Conservation (phyloP, 306 rosid genomes). For the Prunus padus region DNA sequence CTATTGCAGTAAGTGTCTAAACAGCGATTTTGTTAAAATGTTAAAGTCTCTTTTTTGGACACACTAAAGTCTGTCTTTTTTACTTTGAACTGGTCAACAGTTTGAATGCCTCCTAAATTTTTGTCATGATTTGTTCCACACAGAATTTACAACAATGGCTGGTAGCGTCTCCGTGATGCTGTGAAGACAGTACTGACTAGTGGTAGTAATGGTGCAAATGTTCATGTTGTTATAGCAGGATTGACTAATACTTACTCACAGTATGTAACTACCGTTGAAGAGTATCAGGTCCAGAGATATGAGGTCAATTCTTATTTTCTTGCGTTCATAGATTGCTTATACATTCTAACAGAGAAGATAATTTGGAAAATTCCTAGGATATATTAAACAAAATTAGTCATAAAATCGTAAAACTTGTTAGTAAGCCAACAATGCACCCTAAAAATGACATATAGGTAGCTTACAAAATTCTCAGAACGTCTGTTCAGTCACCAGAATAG, state of each 20-base stretch:
- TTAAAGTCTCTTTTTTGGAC: conserved; percentile 8
- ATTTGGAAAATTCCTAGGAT: not conserved
- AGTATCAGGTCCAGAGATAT: conserved; percentile 82
- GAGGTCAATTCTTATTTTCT: conserved; percentile 58
- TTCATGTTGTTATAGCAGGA: conserved; percentile 77
- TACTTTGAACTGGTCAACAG: not conserved
- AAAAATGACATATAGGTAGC: not conserved
- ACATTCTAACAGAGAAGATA: not conserved
- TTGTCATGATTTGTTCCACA: conserved; percentile 19
- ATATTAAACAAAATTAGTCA: not conserved
- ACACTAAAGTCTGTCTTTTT: not conserved
- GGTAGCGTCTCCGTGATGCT: conserved; percentile 88
- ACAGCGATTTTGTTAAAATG: not conserved
- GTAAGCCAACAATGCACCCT: not conserved
- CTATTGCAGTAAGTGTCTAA: not conserved
- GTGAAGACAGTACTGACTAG: conserved; percentile 57
- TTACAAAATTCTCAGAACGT: not conserved
- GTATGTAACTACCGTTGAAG: conserved; percentile 81
- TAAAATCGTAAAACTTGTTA: not conserved
- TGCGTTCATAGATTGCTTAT: not conserved
- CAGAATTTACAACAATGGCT: conserved; percentile 96
- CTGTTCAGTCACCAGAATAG: not conserved
- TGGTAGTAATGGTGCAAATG: conserved; percentile 32
- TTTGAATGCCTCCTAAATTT: conserved; percentile 21
- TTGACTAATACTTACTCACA: conserved; percentile 88